These are phyloP conservation scores for Sporothrix dimorphospora DNA, from an alignment of 2,329 filamentous ascomycete genomes.

Conservation along the genomic window DNA sequence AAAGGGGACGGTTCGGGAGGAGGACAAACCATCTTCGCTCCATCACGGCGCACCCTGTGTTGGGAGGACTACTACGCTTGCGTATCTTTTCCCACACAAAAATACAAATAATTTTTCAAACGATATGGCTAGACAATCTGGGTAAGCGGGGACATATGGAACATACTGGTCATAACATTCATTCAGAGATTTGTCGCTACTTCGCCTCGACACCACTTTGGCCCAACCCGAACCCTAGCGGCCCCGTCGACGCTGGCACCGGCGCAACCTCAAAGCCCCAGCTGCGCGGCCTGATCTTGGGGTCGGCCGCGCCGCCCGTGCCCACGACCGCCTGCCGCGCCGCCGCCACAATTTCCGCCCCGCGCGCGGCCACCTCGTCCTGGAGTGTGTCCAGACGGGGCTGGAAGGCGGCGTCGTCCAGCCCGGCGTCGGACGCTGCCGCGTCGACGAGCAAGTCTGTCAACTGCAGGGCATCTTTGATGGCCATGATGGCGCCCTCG, in stretches of 20 bases:
- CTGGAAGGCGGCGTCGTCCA: constrained; percentile 21
- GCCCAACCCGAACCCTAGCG: neutral
- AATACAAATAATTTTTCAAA: neutral
- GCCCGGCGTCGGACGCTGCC: constrained; percentile 27
- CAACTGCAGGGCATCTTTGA: constrained; percentile 44
- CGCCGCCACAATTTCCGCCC: constrained; percentile 34
- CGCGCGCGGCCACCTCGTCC: constrained; percentile 37
- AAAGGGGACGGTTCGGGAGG: neutral
- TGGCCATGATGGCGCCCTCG: constrained; percentile 52
- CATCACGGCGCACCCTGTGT: neutral
- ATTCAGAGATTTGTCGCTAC: no score
- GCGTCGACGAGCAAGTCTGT: constrained; percentile 39
- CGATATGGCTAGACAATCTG: neutral
- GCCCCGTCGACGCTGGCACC: neutral
- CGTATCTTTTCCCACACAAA: neutral
- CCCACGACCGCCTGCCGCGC: constrained; percentile 24
- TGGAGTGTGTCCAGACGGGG: constrained; percentile 37
- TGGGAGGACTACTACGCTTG: neutral
- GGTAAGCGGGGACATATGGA: neutral
- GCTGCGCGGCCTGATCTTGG: constrained; percentile 23
- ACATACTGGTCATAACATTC: neutral
- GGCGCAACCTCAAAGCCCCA: constrained; percentile 32
- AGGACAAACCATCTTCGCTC: neutral
- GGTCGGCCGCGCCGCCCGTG: neutral
- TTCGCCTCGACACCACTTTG: neutral